Evolutionary conservation across 2,329 filamentous ascomycete species (phyloP), one percentile per base, ranked within the genome.

Genomic region (Calonectria naviculata): DNA sequence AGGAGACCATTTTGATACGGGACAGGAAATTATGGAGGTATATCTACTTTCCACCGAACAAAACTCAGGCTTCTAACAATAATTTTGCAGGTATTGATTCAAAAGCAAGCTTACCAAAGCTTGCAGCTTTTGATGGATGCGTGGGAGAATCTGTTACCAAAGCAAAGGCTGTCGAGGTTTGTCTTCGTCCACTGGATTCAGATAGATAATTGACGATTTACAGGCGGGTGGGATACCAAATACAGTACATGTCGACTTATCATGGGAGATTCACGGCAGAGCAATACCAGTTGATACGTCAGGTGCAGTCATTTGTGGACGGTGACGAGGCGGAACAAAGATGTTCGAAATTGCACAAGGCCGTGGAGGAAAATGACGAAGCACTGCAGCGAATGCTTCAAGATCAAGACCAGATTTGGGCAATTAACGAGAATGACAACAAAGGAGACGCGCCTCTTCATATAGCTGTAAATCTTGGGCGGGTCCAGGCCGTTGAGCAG

Each of bases 401-500:
- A 52, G 58, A 68, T 34, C 28, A 54, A 5, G 28, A 19, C 15
- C 62, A 73, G 19, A 66, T 65, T 0, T 74, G 72, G 69, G 67
- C 60, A 0, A 71, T 71, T 0, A 7, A 72, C 12, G 64, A 73
- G 19, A 15, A 24, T 0, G 7, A 71, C 17, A 5, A 46, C 17
- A 0, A 0, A 0, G 75, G 72, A 7, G 0, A 0, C 0, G 3
- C 65, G 0, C 72, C 73, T 0, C 64, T 77, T 0, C 68, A 73
- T 5, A 0, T 31, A 0, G 60, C 72, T 1, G 0, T n/a, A 0
- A 0, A 0, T 0, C 0, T 0, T 0, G 1, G 19, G 2, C 46
- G 68, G 0, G 2, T 13, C 0, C 2, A 42, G 0, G 63, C 31
- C 9, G 7, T 74, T 0, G 34, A 65, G 28, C 29, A 70, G 19